phyloP scores from a whole-genome alignment of 441 rosid species.

The Jatropha multifida region DNA sequence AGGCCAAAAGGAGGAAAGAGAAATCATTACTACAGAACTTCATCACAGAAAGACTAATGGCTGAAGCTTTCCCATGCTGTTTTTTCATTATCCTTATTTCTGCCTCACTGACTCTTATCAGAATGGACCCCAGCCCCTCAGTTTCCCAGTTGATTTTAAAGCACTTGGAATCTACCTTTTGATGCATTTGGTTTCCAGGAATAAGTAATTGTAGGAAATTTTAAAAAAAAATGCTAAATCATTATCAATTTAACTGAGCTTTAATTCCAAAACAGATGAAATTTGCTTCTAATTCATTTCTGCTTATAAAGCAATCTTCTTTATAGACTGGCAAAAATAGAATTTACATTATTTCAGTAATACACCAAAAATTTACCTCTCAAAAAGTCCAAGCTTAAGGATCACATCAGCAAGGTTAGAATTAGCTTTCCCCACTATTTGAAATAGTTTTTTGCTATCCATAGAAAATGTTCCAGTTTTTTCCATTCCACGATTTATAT shows the following conservation, averaged over 20 bases:
- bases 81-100: background rate
- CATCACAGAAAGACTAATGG: background rate
- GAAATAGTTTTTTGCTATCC: constrained; percentile 94
- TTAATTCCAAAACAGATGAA: background rate
- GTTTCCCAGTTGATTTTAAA: background rate
- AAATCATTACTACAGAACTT: background rate
- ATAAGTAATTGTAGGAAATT: background rate
- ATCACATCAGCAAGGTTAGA: constrained; percentile 95
- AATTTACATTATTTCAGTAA: background rate
- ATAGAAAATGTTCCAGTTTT: constrained; percentile 93
- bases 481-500: constrained; percentile 91
- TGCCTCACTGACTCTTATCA: background rate
- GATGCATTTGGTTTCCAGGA: background rate
- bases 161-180: background rate
- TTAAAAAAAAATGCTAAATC: background rate
- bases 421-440: constrained; percentile 91
- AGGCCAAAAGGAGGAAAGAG: background rate
- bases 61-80: background rate
- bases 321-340: background rate
- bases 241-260: background rate
- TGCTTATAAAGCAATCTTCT: background rate
- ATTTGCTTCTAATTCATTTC: background rate
- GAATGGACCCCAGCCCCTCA: background rate
- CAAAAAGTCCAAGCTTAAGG: constrained; percentile 94
- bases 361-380: constrained; percentile 56